Conservation (phyloP, 805 yeast species). For the Candida maris region DNA sequence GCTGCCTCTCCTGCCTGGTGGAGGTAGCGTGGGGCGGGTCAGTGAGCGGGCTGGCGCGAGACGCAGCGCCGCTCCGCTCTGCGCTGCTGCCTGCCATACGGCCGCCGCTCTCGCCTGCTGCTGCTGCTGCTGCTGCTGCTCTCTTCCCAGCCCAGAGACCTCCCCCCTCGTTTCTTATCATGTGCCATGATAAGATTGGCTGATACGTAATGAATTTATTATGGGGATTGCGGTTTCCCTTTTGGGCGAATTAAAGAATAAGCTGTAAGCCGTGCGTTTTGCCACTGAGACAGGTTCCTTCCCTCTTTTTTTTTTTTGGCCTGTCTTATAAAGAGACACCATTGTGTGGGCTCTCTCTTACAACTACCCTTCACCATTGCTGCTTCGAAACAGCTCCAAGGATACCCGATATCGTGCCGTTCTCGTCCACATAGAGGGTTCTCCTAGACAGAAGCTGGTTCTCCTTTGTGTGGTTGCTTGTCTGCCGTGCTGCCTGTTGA, state of each 20-base stretch:
- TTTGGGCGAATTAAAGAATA: not conserved
- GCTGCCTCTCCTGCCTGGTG: no score
- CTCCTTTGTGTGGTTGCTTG: not conserved
- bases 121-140: no score
- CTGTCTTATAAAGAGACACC: not conserved
- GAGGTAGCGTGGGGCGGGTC: no score
- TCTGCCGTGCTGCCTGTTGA: not conserved
- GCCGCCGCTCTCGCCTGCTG: no score
- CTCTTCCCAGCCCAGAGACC: no score
- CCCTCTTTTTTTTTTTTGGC: not conserved
- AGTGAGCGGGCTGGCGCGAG: no score
- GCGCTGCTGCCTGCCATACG: no score
- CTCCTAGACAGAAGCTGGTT: not conserved
- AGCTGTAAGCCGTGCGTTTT: no score
- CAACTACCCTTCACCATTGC: not conserved
- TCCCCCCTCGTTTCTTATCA: no score
- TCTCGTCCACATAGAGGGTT: no score
- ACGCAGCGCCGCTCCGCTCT: no score
- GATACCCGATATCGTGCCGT: no score
- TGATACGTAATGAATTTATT: not conserved
- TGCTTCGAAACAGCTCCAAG: not conserved
- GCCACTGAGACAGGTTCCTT: not conserved
- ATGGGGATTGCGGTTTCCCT: conserved; percentile 1
- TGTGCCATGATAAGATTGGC: conserved; percentile 2
- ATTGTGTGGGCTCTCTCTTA: not conserved